A percentile compares a stretch with the other conserved stretches of the same genome.
Evolutionary conservation across 1,284 basidiomycete genomes (phyloP).

Genomic region (Tylopilus sp.): DNA sequence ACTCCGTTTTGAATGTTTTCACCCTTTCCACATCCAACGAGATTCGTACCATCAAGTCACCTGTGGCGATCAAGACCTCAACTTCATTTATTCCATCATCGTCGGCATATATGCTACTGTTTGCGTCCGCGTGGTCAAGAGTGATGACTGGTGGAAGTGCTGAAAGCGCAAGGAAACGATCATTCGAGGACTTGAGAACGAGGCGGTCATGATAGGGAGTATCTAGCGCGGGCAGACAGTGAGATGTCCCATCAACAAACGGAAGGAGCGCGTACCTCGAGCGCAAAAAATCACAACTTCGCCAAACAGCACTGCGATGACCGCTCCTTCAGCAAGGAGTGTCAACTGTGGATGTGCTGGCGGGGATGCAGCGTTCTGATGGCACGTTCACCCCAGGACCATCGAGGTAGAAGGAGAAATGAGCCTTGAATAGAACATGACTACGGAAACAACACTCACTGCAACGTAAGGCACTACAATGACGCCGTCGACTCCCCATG

Average conservation of each 20-base stretch:
- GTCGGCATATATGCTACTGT: constrained; percentile 10
- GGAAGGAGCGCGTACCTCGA: constrained; percentile 44
- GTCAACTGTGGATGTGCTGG: constrained; percentile 69
- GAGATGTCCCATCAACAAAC: not conserved
- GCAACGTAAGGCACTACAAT: constrained; percentile 72
- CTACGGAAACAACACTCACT: constrained; percentile 43
- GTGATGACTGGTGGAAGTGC: constrained; percentile 37
- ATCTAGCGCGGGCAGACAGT: constrained; percentile 40
- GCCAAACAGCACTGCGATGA: constrained; percentile 68
- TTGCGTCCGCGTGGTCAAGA: constrained; percentile 26
- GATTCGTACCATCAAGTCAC: constrained; percentile 66
- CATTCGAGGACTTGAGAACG: constrained; percentile 63
- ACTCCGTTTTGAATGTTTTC: constrained; percentile 58
- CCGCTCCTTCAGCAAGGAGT: constrained; percentile 52
- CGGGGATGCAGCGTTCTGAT: constrained; percentile 64
- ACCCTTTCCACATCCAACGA: constrained; percentile 62
- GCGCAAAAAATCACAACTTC: constrained; percentile 74
- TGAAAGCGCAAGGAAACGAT: constrained; percentile 70
- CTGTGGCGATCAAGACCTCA: constrained; percentile 61
- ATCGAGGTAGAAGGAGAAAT: not conserved
- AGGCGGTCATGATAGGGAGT: constrained; percentile 71
- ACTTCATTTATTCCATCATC: constrained; percentile 40
- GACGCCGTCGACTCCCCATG: constrained; percentile 37
- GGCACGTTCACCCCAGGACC: not conserved
- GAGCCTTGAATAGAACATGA: not conserved